phyloP scores from a whole-genome alignment of 106 monocot species.

The Apostasia shenzhenica region DNA sequence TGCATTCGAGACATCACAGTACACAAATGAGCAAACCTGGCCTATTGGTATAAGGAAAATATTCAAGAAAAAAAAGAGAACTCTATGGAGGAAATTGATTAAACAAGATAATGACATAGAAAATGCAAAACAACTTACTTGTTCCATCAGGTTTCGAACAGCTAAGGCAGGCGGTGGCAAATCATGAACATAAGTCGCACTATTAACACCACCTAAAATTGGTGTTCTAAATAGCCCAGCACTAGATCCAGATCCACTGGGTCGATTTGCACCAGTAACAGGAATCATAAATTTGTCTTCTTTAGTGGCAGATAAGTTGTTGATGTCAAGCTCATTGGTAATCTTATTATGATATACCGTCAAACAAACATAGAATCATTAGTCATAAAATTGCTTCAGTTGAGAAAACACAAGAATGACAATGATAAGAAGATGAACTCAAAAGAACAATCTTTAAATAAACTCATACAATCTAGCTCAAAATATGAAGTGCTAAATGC shows the following conservation, averaged over 20 bases:
- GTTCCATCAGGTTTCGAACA: constrained; percentile 82
- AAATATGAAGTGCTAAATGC: background rate
- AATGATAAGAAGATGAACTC: background rate
- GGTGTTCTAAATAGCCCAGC: constrained; percentile 69
- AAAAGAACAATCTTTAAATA: background rate
- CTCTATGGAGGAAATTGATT: background rate
- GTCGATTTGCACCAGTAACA: constrained; percentile 12
- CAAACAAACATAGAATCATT: background rate
- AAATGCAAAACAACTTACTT: constrained; percentile 20
- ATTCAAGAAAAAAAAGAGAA: background rate
- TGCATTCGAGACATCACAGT: constrained; percentile 96
- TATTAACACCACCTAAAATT: constrained; percentile 74
- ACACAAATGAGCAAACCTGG: constrained; percentile 85
- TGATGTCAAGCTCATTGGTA: background rate
- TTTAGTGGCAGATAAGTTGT: background rate
- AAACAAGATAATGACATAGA: background rate
- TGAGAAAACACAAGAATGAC: background rate
- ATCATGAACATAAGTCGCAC: constrained; percentile 70
- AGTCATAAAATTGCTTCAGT: background rate
- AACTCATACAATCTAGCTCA: background rate
- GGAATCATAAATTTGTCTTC: background rate
- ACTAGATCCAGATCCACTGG: constrained; percentile 25
- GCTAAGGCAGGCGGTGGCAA: constrained; percentile 67
- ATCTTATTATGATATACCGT: background rate
- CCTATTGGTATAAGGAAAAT: constrained; percentile 26